Evolutionary conservation across 495 filamentous ascomycete genomes (phyloP), one percentile per base, ranked within the genome.

Genomic region (Articulospora tetracladia): DNA sequence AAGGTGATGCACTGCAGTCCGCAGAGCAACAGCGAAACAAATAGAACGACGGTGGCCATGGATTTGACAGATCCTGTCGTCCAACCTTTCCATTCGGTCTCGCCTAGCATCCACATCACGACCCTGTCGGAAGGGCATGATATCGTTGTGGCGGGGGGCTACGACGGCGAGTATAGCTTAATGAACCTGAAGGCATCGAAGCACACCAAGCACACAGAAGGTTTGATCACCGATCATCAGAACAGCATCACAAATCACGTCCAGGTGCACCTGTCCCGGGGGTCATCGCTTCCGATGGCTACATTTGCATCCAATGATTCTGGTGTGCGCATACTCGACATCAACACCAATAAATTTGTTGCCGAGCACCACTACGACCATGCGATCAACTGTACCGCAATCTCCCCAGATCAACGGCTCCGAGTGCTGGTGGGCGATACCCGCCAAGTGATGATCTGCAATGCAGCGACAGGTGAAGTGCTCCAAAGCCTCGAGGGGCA

Each of bases 201-300:
- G 28, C 67, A 70, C 22, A 70, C 71, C 12, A 67, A 67, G 17
- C 78, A 74, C 49, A 79, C 78, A n/a, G 76, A 81, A 47, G 91
- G 91, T 3, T 73, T 79, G 27, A 85, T 94, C 34, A 89, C 87
- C 2, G 77, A 79, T 52, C 77, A 86, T 41, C 68, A 74, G 28
- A 90, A 90, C 60, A 86, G 87, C 59, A 94, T 96, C 64, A 95
- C 90, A 26, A 97, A 95, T 65, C 92, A 97, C 71, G 81, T 93
- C 53, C 85, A 94, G 65, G 76, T 92, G 20, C 78, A 86, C 61
- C 75, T 73, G 15, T 79, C 78, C 25, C 85, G 92, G 34, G 75
- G 75, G 20, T 84, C 77, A 17, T 78, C 80, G 19, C 74, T 77
- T 7, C 89, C 90, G 17, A 72, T 83, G 26, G 90, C 85, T 15